Percentiles rank a stretch among this genome's conserved stretches.
These are phyloP conservation scores for Lojkania enalia DNA, from an alignment of 2,329 filamentous ascomycete species.

Conservation along the genomic window DNA sequence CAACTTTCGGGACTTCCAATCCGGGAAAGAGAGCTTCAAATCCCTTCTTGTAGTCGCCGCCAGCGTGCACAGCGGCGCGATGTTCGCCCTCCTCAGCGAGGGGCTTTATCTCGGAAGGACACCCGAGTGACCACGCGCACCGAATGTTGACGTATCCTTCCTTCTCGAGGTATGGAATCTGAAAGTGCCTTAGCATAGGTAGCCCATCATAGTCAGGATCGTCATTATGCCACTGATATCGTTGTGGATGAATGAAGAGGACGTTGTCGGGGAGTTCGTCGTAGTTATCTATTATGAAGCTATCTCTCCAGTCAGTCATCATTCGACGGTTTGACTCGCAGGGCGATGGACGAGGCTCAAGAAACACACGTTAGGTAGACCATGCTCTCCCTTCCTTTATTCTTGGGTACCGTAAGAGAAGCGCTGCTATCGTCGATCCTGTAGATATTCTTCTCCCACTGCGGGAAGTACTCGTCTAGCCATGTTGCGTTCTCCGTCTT, in stretches of 20 bases:
- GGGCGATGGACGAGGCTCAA: not conserved
- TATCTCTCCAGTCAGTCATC: conserved; percentile 14
- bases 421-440: conserved; percentile 46
- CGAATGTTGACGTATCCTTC: conserved; percentile 60
- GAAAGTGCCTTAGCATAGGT: conserved; percentile 53
- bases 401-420: conserved; percentile 48
- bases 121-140: conserved; percentile 57
- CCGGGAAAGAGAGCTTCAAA: conserved; percentile 55
- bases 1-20: conserved; percentile 45
- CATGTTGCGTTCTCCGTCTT: conserved; percentile 46
- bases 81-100: conserved; percentile 46
- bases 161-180: conserved; percentile 52
- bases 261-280: conserved; percentile 45
- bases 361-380: conserved; percentile 50
- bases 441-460: conserved; percentile 49
- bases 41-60: conserved; percentile 53
- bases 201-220: conserved; percentile 57
- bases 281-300: conserved; percentile 49
- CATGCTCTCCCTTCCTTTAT: conserved; percentile 56
- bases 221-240: conserved; percentile 56
- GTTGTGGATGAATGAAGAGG: conserved; percentile 48
- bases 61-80: conserved; percentile 51
- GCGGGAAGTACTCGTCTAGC: conserved; percentile 43
- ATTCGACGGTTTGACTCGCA: not conserved
- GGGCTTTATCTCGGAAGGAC: conserved; percentile 56